Conservation (phyloP, 805 yeast genomes). For the Groenewaldozyma tartarivorans region DNA sequence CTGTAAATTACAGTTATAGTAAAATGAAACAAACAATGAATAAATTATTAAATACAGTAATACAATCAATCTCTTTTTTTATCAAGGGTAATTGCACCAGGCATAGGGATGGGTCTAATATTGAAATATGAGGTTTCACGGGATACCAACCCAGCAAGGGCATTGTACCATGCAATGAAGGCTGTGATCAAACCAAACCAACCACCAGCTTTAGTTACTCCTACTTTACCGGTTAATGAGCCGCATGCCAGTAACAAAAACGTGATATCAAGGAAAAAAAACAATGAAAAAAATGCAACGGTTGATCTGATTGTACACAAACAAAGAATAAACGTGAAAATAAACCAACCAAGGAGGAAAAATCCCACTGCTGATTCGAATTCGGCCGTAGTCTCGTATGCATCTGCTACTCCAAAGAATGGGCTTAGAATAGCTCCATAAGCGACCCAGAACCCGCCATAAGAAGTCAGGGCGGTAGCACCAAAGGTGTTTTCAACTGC, state of each 20-base stretch:
- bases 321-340: conserved; percentile 47
- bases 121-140: conserved; percentile 48
- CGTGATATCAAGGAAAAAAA: conserved; percentile 43
- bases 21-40: background rate
- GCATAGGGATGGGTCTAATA: conserved; percentile 41
- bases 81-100: conserved; percentile 25
- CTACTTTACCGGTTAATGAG: conserved; percentile 15
- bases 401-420: conserved; percentile 49
- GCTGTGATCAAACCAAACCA: conserved; percentile 49
- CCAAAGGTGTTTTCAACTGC: conserved; percentile 59
- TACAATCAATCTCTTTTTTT: conserved; percentile 1
- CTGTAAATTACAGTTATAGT: background rate
- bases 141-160: conserved; percentile 54
- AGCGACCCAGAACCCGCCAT: conserved; percentile 64
- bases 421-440: conserved; percentile 50
- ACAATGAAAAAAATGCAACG: conserved; percentile 49
- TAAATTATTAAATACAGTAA: background rate
- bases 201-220: conserved; percentile 50
- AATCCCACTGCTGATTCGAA: conserved; percentile 45
- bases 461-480: conserved; percentile 52
- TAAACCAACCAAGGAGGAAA: conserved; percentile 51
- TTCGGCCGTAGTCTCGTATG: conserved; percentile 36
- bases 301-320: conserved; percentile 56
- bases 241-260: conserved; percentile 40
- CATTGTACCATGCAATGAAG: conserved; percentile 51